Evolutionary conservation across 345 rosid species (phyloP).

Genomic region (Gossypium herbaceum): DNA sequence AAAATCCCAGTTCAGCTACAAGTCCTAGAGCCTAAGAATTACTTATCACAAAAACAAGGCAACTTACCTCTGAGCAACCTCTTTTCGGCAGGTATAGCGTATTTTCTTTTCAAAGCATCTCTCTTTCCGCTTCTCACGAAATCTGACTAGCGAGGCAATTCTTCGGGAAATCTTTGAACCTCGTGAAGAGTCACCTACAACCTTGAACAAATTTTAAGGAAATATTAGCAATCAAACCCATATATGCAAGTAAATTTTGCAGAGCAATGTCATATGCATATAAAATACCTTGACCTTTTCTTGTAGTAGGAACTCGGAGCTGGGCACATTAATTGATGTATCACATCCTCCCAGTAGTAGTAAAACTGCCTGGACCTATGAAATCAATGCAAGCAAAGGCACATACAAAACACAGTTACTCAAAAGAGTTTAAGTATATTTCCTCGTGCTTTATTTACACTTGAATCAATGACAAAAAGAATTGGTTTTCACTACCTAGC

Average conservation of each 20-base stretch:
- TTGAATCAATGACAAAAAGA: not conserved
- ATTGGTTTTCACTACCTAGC: not conserved
- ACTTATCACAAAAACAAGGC: conserved; percentile 1
- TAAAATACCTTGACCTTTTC: conserved; percentile 28
- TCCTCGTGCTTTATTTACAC: not conserved
- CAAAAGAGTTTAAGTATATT: not conserved
- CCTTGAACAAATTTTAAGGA: conserved; percentile 23
- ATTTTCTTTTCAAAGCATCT: conserved; percentile 48
- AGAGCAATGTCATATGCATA: not conserved
- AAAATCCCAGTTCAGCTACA: not conserved
- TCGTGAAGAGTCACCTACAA: conserved; percentile 28
- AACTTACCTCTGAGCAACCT: conserved; percentile 42
- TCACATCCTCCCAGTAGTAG: conserved; percentile 32
- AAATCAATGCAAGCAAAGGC: conserved; percentile 12
- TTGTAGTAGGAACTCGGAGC: conserved; percentile 27
- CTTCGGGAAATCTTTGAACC: conserved; percentile 38
- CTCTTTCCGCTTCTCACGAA: conserved; percentile 45
- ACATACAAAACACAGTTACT: not conserved
- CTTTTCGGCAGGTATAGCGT: conserved; percentile 36
- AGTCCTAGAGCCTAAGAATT: not conserved
- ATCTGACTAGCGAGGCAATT: conserved; percentile 39
- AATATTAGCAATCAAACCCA: conserved; percentile 6
- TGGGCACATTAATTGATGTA: conserved; percentile 26
- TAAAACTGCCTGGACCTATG: conserved; percentile 43
- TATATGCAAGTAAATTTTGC: not conserved